phyloP scores from a whole-genome alignment of 257 asterid species.

The Jasminum sambac region DNA sequence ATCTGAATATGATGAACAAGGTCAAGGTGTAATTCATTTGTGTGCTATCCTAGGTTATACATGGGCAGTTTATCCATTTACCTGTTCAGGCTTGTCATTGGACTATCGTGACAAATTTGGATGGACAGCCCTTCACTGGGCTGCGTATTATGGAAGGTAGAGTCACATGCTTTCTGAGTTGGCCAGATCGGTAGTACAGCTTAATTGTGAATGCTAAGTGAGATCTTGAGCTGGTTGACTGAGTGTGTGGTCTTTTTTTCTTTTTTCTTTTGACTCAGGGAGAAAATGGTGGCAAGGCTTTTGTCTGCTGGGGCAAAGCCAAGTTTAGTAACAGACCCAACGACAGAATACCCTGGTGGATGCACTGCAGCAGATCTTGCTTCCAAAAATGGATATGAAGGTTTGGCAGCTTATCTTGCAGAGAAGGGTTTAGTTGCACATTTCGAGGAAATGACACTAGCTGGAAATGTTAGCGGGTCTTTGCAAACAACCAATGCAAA shows the following conservation, averaged over 20 bases:
- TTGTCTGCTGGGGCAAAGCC: slow-evolving; percentile 92
- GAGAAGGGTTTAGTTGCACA: slow-evolving; percentile 89
- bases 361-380: slow-evolving; percentile 91
- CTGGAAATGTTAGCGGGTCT: slow-evolving; percentile 91
- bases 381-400: slow-evolving; percentile 69
- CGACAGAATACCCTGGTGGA: slow-evolving; percentile 74
- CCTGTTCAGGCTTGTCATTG: slow-evolving; percentile 80
- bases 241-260: slow-evolving; percentile 10
- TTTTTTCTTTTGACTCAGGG: slow-evolving; percentile 41
- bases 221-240: background rate
- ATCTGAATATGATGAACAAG: slow-evolving; percentile 80
- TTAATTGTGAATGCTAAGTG: background rate
- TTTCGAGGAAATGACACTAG: slow-evolving; percentile 79
- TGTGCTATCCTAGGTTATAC: slow-evolving; percentile 90
- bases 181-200: background rate
- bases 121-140: slow-evolving; percentile 99
- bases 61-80: slow-evolving; percentile 83
- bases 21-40: slow-evolving; percentile 93
- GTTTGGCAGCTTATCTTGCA: slow-evolving; percentile 95
- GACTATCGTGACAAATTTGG: slow-evolving; percentile 92
- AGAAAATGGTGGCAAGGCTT: slow-evolving; percentile 88
- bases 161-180: background rate
- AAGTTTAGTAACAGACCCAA: slow-evolving; percentile 87
- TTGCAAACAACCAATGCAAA: slow-evolving; percentile 52
- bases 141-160: slow-evolving; percentile 93